Evolutionary conservation across 2,329 filamentous ascomycete species (phyloP), one percentile per base, ranked within the genome.

Genomic region (Arthrobotrys musiformis): DNA sequence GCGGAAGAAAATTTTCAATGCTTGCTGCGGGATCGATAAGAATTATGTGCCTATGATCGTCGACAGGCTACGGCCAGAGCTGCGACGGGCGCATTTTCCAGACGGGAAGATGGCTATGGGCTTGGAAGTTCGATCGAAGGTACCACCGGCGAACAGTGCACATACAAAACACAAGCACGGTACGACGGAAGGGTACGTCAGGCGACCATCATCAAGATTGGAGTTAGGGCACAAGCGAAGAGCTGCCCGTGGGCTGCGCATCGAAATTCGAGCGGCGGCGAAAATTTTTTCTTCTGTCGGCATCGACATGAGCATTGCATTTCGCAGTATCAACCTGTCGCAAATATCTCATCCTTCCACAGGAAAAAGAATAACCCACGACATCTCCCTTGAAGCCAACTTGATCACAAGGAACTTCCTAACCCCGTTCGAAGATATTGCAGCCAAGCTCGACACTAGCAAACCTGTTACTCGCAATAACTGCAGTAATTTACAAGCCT

Each of bases 361-460:
- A 37, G 33, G 56, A 67, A 74, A 24, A 35, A 30, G 15, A 24
- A 19, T 42, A 42, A 63, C 48, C 28, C n/a, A 33, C 61, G 42
- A 15, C 48, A 42, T 46, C 26, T 46, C 56, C 54, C 35, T 60
- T 52, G 28, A 70, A 40, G 40, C 62, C 63, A 50, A 63, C 56
- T 66, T 56, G 40, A 63, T 63, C 64, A 69, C 46, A 69, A 66
- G 61, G 52, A 68, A 56, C 63, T 68, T 75, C 54, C 70, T 75
- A 66, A 62, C 42, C 52, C 69, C 24, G 19, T 64, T 67, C 40
- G 52, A 66, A 66, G 54, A 54, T 58, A 75, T 76, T 70, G 64
- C 64, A 76, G 72, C 72, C 72, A 76, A 76, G 72, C n/a, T 11
- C 72, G 72, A 69, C 72, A 67, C 72, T 76, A 76, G 64, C 68